Conservation (phyloP, 805 yeast species). For the Saccharomyces mikatae region DNA sequence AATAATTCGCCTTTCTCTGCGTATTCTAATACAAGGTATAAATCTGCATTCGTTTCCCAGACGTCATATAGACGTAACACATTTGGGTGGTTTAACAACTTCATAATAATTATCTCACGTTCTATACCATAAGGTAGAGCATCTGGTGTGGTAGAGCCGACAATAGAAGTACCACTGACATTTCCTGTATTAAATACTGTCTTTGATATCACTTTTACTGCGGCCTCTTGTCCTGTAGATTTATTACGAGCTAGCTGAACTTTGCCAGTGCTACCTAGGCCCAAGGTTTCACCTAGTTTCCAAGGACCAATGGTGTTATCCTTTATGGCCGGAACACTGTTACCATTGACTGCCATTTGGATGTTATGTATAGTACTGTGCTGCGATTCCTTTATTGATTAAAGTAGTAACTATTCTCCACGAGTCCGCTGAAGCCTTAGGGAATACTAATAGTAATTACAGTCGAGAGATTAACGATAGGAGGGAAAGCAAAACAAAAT, state of each 20-base stretch:
- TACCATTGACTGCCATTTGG: constrained; percentile 1
- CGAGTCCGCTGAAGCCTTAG: not conserved
- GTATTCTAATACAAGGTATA: constrained; percentile 85
- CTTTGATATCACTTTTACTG: constrained; percentile 93
- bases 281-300: constrained; percentile 90
- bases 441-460: not conserved
- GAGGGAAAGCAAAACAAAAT: not conserved
- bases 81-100: constrained; percentile 67
- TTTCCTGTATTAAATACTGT: constrained; percentile 40
- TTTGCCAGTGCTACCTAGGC: constrained; percentile 94
- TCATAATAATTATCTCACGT: constrained; percentile 80
- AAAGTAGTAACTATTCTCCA: not conserved
- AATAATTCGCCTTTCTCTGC: constrained; percentile 96
- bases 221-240: constrained; percentile 81
- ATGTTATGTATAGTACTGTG: not conserved
- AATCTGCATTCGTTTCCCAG: constrained; percentile 77
- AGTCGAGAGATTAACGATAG: not conserved
- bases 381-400: not conserved
- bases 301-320: constrained; percentile 74
- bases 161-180: constrained; percentile 23
- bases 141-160: constrained; percentile 41
- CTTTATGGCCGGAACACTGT: constrained; percentile 25
- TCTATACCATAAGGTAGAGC: constrained; percentile 78
- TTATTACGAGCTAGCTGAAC: constrained; percentile 86
- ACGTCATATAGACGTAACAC: constrained; percentile 75